A percentile compares a stretch with the other conserved stretches of the same genome.
These are phyloP conservation scores for Solanum microdontum DNA, from an alignment of 257 asterid genomes.

Conservation along the genomic window DNA sequence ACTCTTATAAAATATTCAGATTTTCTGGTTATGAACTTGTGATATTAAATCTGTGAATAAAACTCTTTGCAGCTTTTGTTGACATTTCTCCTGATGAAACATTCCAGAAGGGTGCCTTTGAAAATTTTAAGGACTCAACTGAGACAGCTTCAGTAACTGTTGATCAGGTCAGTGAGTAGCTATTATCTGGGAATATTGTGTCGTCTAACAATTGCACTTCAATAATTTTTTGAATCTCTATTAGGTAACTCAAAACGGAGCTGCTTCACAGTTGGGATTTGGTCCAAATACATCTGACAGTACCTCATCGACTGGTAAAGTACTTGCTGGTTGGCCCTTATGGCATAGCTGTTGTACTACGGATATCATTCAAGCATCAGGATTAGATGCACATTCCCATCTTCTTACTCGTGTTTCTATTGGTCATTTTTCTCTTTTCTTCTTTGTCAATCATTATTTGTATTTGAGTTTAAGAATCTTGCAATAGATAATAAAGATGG, in stretches of 20 bases:
- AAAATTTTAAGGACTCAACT: slow-evolving; percentile 48
- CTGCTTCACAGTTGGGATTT: slow-evolving; percentile 42
- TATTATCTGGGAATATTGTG: neutral
- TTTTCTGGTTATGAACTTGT: neutral
- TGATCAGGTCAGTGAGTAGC: slow-evolving; percentile 33
- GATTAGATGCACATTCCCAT: neutral
- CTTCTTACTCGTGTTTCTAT: neutral
- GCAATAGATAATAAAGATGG: neutral
- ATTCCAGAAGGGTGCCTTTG: slow-evolving; percentile 64
- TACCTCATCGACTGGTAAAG: slow-evolving; percentile 33
- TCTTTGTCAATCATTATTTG: neutral
- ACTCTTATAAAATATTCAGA: neutral
- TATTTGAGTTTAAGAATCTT: neutral
- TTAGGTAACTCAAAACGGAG: slow-evolving; percentile 75
- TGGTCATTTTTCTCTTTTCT: neutral
- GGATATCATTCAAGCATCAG: neutral
- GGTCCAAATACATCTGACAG: slow-evolving; percentile 29
- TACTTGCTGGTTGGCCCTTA: neutral
- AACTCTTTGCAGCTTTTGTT: slow-evolving; percentile 56
- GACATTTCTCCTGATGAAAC: slow-evolving; percentile 94
- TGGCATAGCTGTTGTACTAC: neutral
- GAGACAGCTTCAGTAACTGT: slow-evolving; percentile 26
- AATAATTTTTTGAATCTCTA: slow-evolving; percentile 6
- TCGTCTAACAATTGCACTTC: neutral
- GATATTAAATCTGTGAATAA: neutral